Conservation (phyloP, 2,329 filamentous ascomycete genomes). For the Ilyonectria sp. region DNA sequence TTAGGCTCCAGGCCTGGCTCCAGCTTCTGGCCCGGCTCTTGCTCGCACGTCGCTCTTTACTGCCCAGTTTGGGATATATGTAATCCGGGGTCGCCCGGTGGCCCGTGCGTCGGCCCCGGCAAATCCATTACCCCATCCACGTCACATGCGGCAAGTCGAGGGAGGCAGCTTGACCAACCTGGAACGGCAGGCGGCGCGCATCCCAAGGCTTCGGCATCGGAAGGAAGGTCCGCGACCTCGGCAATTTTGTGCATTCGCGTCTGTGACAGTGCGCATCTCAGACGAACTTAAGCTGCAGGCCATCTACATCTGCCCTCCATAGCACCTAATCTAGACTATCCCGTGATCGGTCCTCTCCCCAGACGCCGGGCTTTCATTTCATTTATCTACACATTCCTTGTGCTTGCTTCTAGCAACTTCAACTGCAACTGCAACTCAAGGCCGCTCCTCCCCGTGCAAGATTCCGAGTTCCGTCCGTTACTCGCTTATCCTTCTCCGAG, state of each 20-base stretch:
- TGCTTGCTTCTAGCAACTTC: constrained; percentile 9
- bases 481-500: not conserved
- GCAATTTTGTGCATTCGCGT: constrained; percentile 29
- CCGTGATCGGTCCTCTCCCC: constrained; percentile 21
- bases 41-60: constrained; percentile 13
- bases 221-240: constrained; percentile 33
- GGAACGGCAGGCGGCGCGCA: constrained; percentile 29
- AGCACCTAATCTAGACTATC: constrained; percentile 14
- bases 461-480: constrained; percentile 10
- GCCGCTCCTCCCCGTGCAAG: not conserved
- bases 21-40: constrained; percentile 4
- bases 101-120: constrained; percentile 18
- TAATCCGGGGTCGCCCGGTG: constrained; percentile 25
- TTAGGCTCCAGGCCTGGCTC: not conserved
- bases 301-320: constrained; percentile 11
- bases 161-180: constrained; percentile 15
- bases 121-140: constrained; percentile 28
- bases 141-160: constrained; percentile 28
- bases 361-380: constrained; percentile 2
- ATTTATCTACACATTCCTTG: constrained; percentile 16
- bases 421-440: not conserved
- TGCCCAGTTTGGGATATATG: constrained; percentile 22
- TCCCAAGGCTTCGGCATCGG: constrained; percentile 27
- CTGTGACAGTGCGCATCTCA: constrained; percentile 31
- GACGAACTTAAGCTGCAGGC: constrained; percentile 23